These are phyloP conservation scores for Penicillium sp. DNA, from an alignment of 2,329 filamentous ascomycete species.

Conservation along the genomic window DNA sequence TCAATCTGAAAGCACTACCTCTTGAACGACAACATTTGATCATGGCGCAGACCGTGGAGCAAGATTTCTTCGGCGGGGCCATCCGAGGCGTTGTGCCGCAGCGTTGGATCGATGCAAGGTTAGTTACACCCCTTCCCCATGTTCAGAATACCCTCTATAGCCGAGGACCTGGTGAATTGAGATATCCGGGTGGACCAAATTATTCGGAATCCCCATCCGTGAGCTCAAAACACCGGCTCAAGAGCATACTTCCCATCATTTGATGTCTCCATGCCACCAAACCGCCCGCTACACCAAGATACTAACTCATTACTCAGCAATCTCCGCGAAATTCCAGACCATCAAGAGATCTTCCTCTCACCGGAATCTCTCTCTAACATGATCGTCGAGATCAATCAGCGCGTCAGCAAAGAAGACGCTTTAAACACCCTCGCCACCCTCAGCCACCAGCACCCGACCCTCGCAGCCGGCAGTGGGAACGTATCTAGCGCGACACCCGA, in stretches of 20 bases:
- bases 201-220: background rate
- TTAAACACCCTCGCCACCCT: conserved; percentile 22
- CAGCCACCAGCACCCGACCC: conserved; percentile 18
- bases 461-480: conserved; percentile 31
- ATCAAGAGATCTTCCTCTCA: conserved; percentile 92
- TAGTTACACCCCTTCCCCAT: conserved; percentile 9
- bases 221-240: background rate
- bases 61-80: conserved; percentile 37
- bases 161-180: background rate
- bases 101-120: conserved; percentile 40
- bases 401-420: conserved; percentile 52
- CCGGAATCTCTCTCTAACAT: conserved; percentile 78
- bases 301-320: conserved; percentile 24
- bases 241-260: background rate
- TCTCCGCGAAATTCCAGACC: conserved; percentile 46
- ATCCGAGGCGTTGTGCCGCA: conserved; percentile 34
- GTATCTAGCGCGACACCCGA: conserved; percentile 51
- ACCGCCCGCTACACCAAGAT: background rate
- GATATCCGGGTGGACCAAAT: background rate
- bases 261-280: background rate
- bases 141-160: background rate
- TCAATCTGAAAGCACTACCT: background rate
- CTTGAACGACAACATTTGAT: background rate
- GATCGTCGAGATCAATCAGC: conserved; percentile 87
- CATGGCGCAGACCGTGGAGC: conserved; percentile 27